These are phyloP conservation scores for Phylloporus sp. DNA, from an alignment of 768 basidiomycete species.

Conservation along the genomic window DNA sequence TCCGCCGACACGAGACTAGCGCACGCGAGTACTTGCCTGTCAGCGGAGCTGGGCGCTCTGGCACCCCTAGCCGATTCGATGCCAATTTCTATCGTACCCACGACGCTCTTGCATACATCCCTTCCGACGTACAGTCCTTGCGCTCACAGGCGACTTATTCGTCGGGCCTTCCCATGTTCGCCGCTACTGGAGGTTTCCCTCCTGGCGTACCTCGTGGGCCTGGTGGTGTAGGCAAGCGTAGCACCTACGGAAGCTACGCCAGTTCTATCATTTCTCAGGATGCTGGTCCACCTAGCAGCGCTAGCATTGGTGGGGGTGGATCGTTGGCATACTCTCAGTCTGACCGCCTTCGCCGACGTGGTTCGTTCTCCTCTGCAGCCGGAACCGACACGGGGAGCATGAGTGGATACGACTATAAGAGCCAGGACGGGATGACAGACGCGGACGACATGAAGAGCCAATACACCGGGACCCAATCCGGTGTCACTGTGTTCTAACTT, in stretches of 20 bases:
- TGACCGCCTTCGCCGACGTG: conserved; percentile 75
- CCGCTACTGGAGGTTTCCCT: conserved; percentile 65
- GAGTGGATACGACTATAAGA: conserved; percentile 81
- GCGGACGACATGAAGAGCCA: conserved; percentile 87
- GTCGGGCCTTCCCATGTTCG: conserved; percentile 85
- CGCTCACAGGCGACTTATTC: conserved; percentile 96
- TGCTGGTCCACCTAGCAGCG: conserved; percentile 55
- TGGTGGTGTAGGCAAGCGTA: conserved; percentile 65
- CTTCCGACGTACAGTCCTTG: conserved; percentile 92
- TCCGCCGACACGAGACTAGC: conserved; percentile 88
- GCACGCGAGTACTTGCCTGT: conserved; percentile 70
- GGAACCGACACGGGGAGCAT: conserved; percentile 77
- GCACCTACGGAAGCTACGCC: conserved; percentile 76
- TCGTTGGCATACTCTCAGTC: conserved; percentile 86
- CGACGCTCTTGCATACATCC: conserved; percentile 90
- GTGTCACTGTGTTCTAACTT: conserved; percentile 76
- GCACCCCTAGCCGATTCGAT: conserved; percentile 93
- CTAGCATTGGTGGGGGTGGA: conserved; percentile 57
- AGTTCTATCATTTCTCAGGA: conserved; percentile 94
- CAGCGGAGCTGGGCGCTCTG: conserved; percentile 54
- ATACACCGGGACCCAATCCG: conserved; percentile 80
- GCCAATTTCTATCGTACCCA: conserved; percentile 94
- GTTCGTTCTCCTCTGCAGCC: conserved; percentile 73
- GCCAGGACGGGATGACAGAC: conserved; percentile 78
- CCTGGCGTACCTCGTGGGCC: conserved; percentile 58